Base-by-base conservation (phyloP, 257 asterid species). In the Lycium barbarum region DNA sequence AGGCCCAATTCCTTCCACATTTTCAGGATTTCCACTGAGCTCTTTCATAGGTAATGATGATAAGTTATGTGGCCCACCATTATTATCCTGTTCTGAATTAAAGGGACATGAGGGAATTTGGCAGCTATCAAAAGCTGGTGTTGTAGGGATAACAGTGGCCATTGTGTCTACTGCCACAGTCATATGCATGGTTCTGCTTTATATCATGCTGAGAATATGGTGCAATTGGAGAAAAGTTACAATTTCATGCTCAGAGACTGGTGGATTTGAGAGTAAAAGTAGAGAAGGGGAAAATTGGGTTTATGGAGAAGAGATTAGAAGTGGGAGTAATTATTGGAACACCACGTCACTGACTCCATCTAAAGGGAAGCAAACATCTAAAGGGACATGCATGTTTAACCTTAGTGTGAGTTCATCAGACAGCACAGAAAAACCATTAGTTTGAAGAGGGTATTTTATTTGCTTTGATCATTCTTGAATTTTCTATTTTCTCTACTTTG, bases 191-290 rank as follows among this genome's bases (percentile, higher is more conserved):
- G 89, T 79, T 63, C 47, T 96, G 94, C 79, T 96, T 81, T 96
- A 96, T 58, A 61, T 89, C 76, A 96, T 96, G 98, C 63, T 90
- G 51, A 88, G 95, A 88, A 93, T 96, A 18, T 94, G 97, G 97
- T 92, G 94, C 91, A 93, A 93, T 71, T 96, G 99, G 99, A 88
- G 98, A 80, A 93, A 89, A 18, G 96, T 93, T 35, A 90, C 95
- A 2, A 81, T 96, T 87, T 90, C 98, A n/a, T 94, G 98, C 91
- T 90, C 98, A 20, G 97, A 91, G 47, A 92, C 86, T 1, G 93
- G 91, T 0, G 91, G 84, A 1, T 18, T 62, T 7, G 93, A 88
- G 54, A 47, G 33, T 17, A 61, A 67, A 43, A 87, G 87, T 73
- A 88, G 84, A 17, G 96, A 90, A 35, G 93, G 89, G 43, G 94